A percentile compares a stretch with the other conserved stretches of the same genome.
phyloP scores from a whole-genome alignment of 2,329 filamentous ascomycete species.

The Juglanconis juglandina region DNA sequence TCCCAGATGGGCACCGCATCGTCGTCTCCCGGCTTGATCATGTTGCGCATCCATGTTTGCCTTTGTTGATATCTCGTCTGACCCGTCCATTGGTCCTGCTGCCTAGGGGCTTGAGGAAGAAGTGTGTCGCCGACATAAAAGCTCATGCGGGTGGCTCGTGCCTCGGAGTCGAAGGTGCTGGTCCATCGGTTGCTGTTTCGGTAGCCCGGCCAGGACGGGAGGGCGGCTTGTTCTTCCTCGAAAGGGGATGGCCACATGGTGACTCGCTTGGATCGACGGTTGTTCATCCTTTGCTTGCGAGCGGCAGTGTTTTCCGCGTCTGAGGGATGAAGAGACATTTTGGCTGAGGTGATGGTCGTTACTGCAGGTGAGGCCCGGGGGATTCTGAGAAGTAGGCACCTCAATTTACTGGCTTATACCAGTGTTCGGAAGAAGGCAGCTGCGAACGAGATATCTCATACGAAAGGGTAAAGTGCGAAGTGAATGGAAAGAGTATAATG shows the following conservation, averaged over 20 bases:
- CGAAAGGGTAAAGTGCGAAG: not conserved
- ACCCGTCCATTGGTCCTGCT: constrained; percentile 17
- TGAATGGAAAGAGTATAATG: not conserved
- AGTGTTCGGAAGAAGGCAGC: not conserved
- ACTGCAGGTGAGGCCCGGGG: too few species aligned
- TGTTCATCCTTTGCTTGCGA: not conserved
- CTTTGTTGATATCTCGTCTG: constrained; percentile 12
- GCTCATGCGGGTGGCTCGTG: constrained; percentile 21
- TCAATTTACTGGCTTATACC: not conserved
- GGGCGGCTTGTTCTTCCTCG: constrained; percentile 8
- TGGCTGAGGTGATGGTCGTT: not conserved
- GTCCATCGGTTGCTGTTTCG: constrained; percentile 19
- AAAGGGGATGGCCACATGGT: constrained; percentile 21
- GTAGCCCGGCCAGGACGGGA: constrained; percentile 15
- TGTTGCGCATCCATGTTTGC: constrained; percentile 17
- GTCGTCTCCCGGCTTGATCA: constrained; percentile 10
- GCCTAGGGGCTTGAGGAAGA: constrained; percentile 14
- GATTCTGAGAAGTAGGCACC: too few species aligned
- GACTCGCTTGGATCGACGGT: constrained; percentile 15
- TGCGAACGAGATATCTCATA: not conserved
- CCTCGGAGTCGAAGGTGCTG: constrained; percentile 21
- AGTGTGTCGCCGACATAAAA: constrained; percentile 20
- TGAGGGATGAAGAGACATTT: constrained; percentile 18
- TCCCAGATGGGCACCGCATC: constrained; percentile 18
- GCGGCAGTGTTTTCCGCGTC: not conserved